A percentile compares a stretch with the other conserved stretches of the same genome.
These are phyloP conservation scores for Chimonanthus praecox DNA, from an alignment of 164 flowering plant genomes.

Conservation along the genomic window DNA sequence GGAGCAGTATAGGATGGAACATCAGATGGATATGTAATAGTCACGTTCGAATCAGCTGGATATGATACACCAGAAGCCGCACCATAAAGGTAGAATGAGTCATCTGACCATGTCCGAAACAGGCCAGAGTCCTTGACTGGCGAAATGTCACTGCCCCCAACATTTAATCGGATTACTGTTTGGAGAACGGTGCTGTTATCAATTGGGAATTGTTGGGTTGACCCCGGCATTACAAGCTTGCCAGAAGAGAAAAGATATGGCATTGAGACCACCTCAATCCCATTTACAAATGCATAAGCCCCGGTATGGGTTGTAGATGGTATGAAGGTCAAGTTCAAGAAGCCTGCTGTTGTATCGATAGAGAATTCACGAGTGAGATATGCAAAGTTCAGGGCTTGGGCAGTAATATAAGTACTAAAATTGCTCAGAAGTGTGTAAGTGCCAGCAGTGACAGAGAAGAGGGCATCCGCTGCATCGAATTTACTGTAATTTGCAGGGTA, in stretches of 20 bases:
- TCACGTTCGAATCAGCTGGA: constrained; percentile 22
- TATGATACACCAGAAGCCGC: constrained; percentile 36
- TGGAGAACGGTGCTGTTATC: constrained; percentile 65
- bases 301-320: constrained; percentile 28
- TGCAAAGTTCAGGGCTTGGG: constrained; percentile 48
- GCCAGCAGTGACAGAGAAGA: constrained; percentile 55
- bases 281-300: constrained; percentile 80
- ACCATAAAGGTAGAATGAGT: constrained; percentile 32
- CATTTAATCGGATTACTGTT: constrained; percentile 67
- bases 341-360: constrained; percentile 22
- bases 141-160: constrained; percentile 56
- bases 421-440: constrained; percentile 48
- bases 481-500: constrained; percentile 28
- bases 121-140: constrained; percentile 22
- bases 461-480: constrained; percentile 21
- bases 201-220: constrained; percentile 13
- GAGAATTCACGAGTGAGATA: constrained; percentile 43
- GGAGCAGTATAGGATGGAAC: constrained; percentile 35
- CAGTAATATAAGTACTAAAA: constrained; percentile 51
- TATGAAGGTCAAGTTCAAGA: constrained; percentile 33
- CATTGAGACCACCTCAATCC: constrained; percentile 83
- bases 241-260: constrained; percentile 57
- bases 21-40: constrained; percentile 21
- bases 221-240: constrained; percentile 20
- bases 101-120: constrained; percentile 41